Percentiles rank a stretch among this genome's conserved stretches.
These are phyloP conservation scores for Graphiopsis chlorocephala DNA, from an alignment of 2,329 filamentous ascomycete species.

Conservation along the genomic window DNA sequence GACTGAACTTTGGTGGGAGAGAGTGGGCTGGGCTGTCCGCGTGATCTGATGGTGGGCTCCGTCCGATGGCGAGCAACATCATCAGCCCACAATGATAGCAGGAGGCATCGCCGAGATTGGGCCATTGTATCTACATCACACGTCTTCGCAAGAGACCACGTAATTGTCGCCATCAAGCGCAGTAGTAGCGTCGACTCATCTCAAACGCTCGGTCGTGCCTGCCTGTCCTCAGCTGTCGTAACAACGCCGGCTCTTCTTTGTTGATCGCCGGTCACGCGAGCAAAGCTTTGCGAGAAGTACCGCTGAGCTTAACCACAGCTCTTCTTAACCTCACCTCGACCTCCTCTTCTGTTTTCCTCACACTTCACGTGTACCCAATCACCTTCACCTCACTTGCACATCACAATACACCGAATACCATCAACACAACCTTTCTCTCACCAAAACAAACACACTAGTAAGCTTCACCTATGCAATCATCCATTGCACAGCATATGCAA, in stretches of 20 bases:
- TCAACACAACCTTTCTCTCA: neutral
- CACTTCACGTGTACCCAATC: neutral
- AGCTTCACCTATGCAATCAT: neutral
- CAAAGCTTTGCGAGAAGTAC: constrained; percentile 8
- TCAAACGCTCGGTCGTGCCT: neutral
- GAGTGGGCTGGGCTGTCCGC: neutral
- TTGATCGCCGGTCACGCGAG: constrained; percentile 17
- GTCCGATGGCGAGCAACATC: constrained; percentile 13
- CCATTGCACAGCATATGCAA: constrained; percentile 4
- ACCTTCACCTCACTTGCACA: neutral
- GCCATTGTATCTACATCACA: neutral
- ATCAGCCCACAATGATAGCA: constrained; percentile 10
- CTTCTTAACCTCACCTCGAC: constrained; percentile 6
- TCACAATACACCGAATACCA: neutral
- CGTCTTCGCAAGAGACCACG: neutral
- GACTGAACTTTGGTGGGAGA: neutral
- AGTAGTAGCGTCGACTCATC: neutral
- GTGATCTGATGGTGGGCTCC: constrained; percentile 15
- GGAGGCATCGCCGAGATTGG: constrained; percentile 5
- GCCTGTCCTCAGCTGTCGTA: constrained; percentile 4
- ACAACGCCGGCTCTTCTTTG: constrained; percentile 9
- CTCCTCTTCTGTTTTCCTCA: neutral
- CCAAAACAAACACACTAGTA: constrained; percentile 7
- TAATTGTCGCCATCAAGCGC: neutral
- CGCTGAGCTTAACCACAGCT: constrained; percentile 8